A percentile compares a stretch with the other conserved stretches of the same genome.
Evolutionary conservation across 768 basidiomycete species (phyloP).

Genomic region (Boletus sensibilis): DNA sequence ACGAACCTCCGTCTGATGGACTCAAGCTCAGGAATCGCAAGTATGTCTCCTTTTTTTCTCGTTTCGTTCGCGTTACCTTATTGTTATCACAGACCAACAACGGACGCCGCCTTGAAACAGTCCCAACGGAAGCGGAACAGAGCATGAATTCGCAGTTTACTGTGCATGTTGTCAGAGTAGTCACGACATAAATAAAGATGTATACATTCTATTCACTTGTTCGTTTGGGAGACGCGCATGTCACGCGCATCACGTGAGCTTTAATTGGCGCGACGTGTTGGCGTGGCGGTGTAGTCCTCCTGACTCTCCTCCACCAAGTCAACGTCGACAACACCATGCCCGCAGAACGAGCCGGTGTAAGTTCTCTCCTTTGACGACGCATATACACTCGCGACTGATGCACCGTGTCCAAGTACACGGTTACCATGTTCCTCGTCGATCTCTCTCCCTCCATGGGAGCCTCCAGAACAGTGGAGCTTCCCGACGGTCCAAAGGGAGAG

Average conservation of each 20-base stretch:
- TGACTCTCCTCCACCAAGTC: slow-evolving; percentile 23
- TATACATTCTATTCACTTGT: neutral
- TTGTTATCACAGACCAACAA: slow-evolving; percentile 27
- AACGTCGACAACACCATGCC: slow-evolving; percentile 47
- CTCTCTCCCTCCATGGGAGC: slow-evolving; percentile 83
- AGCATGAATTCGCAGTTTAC: slow-evolving; percentile 30
- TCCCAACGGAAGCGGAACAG: slow-evolving; percentile 59
- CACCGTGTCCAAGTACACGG: slow-evolving; percentile 59
- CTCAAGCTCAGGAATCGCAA: slow-evolving; percentile 58
- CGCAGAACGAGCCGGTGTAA: slow-evolving; percentile 76
- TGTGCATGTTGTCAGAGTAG: slow-evolving; percentile 4
- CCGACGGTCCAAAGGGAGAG: slow-evolving; percentile 52
- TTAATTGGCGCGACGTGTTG: slow-evolving; percentile 27
- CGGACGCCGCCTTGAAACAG: slow-evolving; percentile 45
- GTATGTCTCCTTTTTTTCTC: slow-evolving; percentile 38
- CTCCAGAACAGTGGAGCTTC: slow-evolving; percentile 53
- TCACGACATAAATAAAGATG: neutral
- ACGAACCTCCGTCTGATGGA: slow-evolving; percentile 48
- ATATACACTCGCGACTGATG: neutral
- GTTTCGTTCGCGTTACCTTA: neutral
- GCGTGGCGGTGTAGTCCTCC: slow-evolving; percentile 15
- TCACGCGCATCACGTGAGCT: slow-evolving; percentile 33
- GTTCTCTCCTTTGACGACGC: slow-evolving; percentile 19
- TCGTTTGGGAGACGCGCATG: too few relatives aligned
- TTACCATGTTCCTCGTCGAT: slow-evolving; percentile 89